Evolutionary conservation across 2,329 filamentous ascomycete genomes (phyloP).

Genomic region (Aureobasidium sp.): DNA sequence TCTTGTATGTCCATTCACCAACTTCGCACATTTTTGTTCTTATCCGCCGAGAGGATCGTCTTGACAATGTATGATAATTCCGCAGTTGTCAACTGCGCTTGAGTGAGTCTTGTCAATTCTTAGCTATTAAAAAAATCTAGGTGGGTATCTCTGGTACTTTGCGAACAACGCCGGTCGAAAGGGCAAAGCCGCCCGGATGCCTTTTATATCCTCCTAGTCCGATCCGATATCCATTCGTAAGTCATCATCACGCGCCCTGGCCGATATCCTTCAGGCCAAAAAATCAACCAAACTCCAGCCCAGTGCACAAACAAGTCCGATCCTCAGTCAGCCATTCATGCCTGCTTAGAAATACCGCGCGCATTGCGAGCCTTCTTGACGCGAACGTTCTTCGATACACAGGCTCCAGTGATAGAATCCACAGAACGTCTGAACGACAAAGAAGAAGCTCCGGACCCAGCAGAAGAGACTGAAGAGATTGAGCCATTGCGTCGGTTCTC

Average conservation of each 20-base stretch:
- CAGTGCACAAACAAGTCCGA: not conserved
- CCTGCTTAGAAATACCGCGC: not conserved
- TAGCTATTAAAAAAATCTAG: not conserved
- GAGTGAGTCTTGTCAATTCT: not conserved
- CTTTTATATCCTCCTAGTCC: not conserved
- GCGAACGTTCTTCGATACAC: constrained; percentile 15
- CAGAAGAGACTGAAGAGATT: constrained; percentile 11
- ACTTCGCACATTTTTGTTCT: not conserved
- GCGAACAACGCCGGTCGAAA: not conserved
- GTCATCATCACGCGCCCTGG: not conserved
- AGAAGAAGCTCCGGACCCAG: not conserved
- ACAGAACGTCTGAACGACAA: constrained; percentile 10
- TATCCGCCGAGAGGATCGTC: not conserved
- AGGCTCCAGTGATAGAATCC: constrained; percentile 14
- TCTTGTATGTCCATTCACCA: not conserved
- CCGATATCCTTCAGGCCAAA: not conserved
- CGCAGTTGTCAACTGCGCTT: not conserved
- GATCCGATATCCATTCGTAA: not conserved
- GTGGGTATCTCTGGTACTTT: not conserved
- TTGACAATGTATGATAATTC: not conserved
- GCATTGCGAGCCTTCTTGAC: constrained; percentile 10
- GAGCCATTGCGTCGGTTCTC: constrained; percentile 17
- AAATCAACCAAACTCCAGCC: not conserved
- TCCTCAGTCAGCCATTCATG: not conserved
- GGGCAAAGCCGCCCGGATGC: not conserved